Evolutionary conservation across 2,329 filamentous ascomycete species (phyloP).

Genomic region (Pseudopyrenochaeta lycopersici): DNA sequence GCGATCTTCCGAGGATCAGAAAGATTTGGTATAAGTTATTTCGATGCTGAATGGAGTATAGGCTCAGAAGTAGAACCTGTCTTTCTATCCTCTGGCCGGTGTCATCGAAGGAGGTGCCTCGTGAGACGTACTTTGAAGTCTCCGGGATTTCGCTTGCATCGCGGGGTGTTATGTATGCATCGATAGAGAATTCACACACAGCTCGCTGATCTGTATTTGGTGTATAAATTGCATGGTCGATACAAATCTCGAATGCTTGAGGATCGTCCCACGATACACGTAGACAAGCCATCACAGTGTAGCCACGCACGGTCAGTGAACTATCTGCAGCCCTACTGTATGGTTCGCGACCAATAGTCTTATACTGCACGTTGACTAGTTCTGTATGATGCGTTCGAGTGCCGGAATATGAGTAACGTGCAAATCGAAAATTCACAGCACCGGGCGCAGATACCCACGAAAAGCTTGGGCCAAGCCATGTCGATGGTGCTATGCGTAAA

Average conservation of each 20-base stretch:
- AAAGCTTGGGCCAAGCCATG: not conserved
- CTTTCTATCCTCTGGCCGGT: not conserved
- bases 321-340: not conserved
- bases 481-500: not conserved
- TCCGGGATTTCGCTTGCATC: no score
- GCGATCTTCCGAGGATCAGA: not conserved
- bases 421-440: conserved; percentile 3
- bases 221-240: not conserved
- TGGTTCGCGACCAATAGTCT: not conserved
- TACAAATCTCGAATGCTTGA: not conserved
- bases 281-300: not conserved
- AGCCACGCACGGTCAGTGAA: not conserved
- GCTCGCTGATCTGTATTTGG: not conserved
- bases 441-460: conserved; percentile 1
- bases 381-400: not conserved
- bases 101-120: not conserved
- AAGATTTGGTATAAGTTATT: not conserved
- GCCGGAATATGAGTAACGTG: not conserved
- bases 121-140: not conserved
- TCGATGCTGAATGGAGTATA: not conserved
- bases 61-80: not conserved
- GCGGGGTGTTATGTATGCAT: not conserved
- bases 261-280: not conserved
- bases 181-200: conserved; percentile 1
- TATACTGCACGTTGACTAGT: not conserved